Conservation (phyloP, 2,329 filamentous ascomycete genomes). For the Colletotrichum tamarilloi region DNA sequence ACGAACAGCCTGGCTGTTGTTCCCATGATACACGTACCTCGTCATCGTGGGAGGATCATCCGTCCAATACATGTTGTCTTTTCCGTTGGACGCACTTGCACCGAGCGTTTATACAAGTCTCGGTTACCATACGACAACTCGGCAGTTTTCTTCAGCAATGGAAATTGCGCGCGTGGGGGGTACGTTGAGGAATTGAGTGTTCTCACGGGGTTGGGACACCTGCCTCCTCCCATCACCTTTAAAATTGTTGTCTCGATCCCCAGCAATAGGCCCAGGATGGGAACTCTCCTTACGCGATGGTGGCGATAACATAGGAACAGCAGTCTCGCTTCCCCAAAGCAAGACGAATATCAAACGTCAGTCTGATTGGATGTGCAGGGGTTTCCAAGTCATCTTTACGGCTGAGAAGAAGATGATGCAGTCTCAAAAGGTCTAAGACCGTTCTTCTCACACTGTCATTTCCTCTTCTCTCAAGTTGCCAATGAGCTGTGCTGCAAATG, state of each 20-base stretch:
- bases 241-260: background rate
- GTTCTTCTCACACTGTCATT: background rate
- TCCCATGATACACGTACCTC: constrained; percentile 29
- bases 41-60: background rate
- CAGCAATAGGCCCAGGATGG: too few relatives aligned
- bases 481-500: background rate
- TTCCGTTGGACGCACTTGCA: constrained; percentile 11
- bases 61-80: constrained; percentile 7
- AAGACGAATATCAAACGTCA: background rate
- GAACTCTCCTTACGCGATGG: background rate
- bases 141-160: constrained; percentile 21
- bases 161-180: background rate
- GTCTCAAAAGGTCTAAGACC: background rate
- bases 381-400: background rate
- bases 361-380: background rate
- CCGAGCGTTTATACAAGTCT: constrained; percentile 5
- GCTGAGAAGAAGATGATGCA: background rate
- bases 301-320: background rate
- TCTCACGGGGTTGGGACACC: background rate
- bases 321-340: background rate
- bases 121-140: background rate
- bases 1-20: background rate
- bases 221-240: background rate
- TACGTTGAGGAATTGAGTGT: background rate
- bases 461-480: background rate